Evolutionary conservation across 192 early-diverging fungal genomes (phyloP), one percentile per base, ranked within the genome.

Genomic region (Mortierella claussenii): DNA sequence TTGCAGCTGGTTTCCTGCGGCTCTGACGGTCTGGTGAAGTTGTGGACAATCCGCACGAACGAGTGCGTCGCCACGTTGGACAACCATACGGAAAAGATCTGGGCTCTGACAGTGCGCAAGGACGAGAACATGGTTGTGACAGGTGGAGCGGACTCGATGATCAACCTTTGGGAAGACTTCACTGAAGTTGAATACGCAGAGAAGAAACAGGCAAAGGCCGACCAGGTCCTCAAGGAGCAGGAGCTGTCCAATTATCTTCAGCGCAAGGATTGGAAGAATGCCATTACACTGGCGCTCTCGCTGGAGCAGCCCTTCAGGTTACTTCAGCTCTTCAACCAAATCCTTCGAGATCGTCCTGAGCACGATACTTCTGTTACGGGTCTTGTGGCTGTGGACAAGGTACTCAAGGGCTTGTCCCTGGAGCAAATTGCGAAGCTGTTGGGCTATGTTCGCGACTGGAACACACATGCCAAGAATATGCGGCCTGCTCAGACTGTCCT

Each of bases 51-150:
- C 68, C 93, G 94, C 50, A 91, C 85, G 20, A 90, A 91, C 43
- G 93, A 95, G 65, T 99, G 98, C 79, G 92, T 93, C 12, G 73
- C 81, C 3, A 99, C 97, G 7, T 80, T 98, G 26, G 98, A 99
- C 78, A 91, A 92, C 50, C 96, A 98, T 68, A 94, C 96, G 23
- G 95, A 96, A 78, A 95, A 95, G 79, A 89, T 98, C 21, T 99
- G 98, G 98, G 90, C 93, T 0, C 78, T 98, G 52, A 86, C 94
- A 34, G 87, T 93, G 42, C 84, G 88, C 46, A 83, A 85, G 52
- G 91, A 90, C 42, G 87, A 92, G 68, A 83, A 79, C 26, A 78
- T 87, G 53, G 78, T 98, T 23, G 90, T 91, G n/a, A 91, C 98
- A 21, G 98, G 93, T 27, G 94, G 93, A 21, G 94, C 93, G 0